Evolutionary conservation across 768 basidiomycete genomes (phyloP).

Genomic region (Tulasnella sp.): DNA sequence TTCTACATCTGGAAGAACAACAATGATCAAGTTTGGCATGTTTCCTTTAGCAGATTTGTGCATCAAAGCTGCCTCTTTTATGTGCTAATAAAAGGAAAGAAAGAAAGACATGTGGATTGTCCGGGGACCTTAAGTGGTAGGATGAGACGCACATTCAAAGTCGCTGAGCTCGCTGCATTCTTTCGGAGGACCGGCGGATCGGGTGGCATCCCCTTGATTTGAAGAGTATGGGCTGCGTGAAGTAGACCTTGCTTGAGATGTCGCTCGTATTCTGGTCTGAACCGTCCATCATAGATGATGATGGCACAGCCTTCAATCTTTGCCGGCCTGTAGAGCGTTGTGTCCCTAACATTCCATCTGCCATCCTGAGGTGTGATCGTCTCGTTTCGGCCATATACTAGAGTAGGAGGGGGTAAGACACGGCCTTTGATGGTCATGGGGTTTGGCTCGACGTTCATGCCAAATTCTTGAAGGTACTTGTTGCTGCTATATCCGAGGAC

Average conservation of each 20-base stretch:
- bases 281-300: conserved; percentile 69
- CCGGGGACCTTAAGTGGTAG: not conserved
- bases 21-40: conserved; percentile 63
- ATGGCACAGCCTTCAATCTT: conserved; percentile 63
- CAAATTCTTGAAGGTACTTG: conserved; percentile 73
- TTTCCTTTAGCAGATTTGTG: conserved; percentile 48
- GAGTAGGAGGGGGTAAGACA: conserved; percentile 62
- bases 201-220: conserved; percentile 58
- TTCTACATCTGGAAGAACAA: conserved; percentile 65
- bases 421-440: conserved; percentile 65
- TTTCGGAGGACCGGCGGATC: conserved; percentile 56
- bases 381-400: conserved; percentile 60
- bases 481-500: conserved; percentile 64
- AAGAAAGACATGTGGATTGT: not conserved
- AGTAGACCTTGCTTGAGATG: conserved; percentile 57
- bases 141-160: not conserved
- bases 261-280: conserved; percentile 51
- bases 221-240: conserved; percentile 44
- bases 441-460: conserved; percentile 60
- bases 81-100: conserved; percentile 47
- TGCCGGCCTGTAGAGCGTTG: conserved; percentile 59
- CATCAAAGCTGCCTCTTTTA: conserved; percentile 55
- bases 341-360: conserved; percentile 72
- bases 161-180: conserved; percentile 55
- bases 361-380: conserved; percentile 66